A percentile compares a stretch with the other conserved stretches of the same genome.
Evolutionary conservation across 129 eudicot genomes (phyloP).

Genomic region (Flaveria trinervia): DNA sequence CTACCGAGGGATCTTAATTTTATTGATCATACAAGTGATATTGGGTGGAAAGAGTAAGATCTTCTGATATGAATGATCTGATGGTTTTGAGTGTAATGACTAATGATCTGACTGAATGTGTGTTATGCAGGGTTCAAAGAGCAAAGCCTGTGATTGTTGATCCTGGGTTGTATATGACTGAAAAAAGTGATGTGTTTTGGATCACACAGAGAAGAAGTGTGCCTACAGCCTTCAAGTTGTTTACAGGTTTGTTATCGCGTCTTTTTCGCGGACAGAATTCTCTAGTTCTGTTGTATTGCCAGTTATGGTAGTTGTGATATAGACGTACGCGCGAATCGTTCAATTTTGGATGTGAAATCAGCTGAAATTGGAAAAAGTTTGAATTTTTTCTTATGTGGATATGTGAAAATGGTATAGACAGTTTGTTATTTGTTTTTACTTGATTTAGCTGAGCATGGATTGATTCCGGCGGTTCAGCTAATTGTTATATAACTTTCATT

Average conservation of each 20-base stretch:
- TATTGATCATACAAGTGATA: constrained; percentile 81
- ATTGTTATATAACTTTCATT: constrained; percentile 10
- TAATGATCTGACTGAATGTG: constrained; percentile 5
- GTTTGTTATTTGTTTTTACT: constrained; percentile 14
- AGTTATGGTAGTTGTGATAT: constrained; percentile 28
- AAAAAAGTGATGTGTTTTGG: constrained; percentile 74
- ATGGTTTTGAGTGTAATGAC: neutral
- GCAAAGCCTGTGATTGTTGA: constrained; percentile 84
- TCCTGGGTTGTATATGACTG: constrained; percentile 77
- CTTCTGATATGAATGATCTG: neutral
- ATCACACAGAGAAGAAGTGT: constrained; percentile 68
- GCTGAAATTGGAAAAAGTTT: constrained; percentile 13
- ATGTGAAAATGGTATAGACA: constrained; percentile 4
- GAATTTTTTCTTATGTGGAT: constrained; percentile 16
- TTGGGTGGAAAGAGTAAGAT: constrained; percentile 93
- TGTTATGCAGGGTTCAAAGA: constrained; percentile 56
- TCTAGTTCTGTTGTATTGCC: constrained; percentile 13
- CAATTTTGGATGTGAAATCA: neutral
- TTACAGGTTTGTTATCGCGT: constrained; percentile 57
- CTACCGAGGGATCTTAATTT: constrained; percentile 82
- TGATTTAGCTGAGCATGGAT: constrained; percentile 22
- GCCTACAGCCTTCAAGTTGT: constrained; percentile 84
- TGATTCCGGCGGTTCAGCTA: constrained; percentile 9
- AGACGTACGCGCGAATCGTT: neutral
- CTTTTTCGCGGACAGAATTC: constrained; percentile 10